phyloP scores from a whole-genome alignment of 257 asterid species.

The Solanum paucissectum region DNA sequence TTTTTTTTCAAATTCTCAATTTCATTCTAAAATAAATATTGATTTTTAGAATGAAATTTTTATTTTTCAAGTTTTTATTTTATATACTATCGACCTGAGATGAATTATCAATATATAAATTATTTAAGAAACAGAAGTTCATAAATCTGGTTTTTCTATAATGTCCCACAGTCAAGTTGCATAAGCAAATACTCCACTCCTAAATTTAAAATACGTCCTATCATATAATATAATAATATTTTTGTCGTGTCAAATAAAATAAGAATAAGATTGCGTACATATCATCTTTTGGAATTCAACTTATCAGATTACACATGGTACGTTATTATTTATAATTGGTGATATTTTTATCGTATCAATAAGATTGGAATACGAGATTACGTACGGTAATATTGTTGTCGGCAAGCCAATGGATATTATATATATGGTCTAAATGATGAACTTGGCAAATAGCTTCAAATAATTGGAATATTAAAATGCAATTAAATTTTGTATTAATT shows the following conservation, averaged over 20 bases:
- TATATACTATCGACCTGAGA: not conserved
- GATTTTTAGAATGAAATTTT: too few relatives aligned
- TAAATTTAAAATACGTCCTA: not conserved
- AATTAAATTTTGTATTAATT: not conserved
- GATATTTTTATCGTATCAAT: not conserved
- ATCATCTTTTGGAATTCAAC: accelerated
- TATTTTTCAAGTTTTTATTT: not conserved
- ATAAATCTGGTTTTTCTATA: not conserved
- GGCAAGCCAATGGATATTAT: not conserved
- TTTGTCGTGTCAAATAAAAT: too few relatives aligned
- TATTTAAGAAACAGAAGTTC: not conserved
- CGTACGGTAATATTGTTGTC: not conserved
- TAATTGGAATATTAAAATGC: not conserved
- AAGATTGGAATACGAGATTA: not conserved
- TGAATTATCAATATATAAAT: not conserved
- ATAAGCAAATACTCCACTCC: not conserved
- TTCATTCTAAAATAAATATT: not conserved
- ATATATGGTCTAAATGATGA: not conserved
- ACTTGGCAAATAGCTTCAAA: not conserved
- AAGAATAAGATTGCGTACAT: not conserved
- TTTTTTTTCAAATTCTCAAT: not conserved
- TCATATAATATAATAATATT: not conserved
- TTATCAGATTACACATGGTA: not conserved
- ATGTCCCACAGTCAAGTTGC: not conserved
- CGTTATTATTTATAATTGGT: not conserved